Conservation (phyloP, 768 basidiomycete genomes). For the Serpula lacrymans region DNA sequence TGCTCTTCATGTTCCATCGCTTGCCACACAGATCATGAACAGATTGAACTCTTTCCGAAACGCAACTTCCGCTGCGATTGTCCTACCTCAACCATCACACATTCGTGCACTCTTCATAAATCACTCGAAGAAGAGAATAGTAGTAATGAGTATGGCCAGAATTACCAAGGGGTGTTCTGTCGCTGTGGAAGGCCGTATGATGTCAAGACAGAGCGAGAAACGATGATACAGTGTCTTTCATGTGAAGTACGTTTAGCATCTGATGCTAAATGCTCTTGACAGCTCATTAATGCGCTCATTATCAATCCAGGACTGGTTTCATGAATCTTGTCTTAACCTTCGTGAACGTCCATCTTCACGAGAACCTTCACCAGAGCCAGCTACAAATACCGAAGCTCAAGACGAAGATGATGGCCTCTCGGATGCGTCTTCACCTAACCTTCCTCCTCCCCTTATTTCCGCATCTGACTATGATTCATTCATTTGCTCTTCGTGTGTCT, state of each 20-base stretch:
- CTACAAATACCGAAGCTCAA: constrained; percentile 13
- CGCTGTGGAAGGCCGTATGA: constrained; percentile 73
- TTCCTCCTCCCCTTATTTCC: constrained; percentile 66
- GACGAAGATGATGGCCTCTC: constrained; percentile 52
- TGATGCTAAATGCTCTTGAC: too few species aligned
- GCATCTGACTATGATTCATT: constrained; percentile 73
- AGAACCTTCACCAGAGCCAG: constrained; percentile 30
- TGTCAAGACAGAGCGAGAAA: constrained; percentile 68
- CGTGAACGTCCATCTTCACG: constrained; percentile 59
- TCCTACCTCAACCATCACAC: constrained; percentile 60
- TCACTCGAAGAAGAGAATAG: constrained; percentile 51
- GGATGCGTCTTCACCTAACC: constrained; percentile 57
- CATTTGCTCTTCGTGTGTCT: constrained; percentile 70
- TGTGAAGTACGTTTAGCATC: constrained; percentile 63
- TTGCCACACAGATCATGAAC: constrained; percentile 84
- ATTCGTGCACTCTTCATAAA: constrained; percentile 62
- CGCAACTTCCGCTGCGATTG: constrained; percentile 83
- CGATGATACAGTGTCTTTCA: constrained; percentile 84
- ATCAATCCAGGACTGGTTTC: constrained; percentile 77
- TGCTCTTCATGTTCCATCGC: constrained; percentile 85
- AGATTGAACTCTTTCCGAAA: constrained; percentile 85
- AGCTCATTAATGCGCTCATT: constrained; percentile 3
- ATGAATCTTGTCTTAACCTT: constrained; percentile 84
- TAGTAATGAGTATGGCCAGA: constrained; percentile 67
- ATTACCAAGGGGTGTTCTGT: constrained; percentile 71